phyloP scores from a whole-genome alignment of 495 filamentous ascomycete species.

The Penicillium cosmopolitanum region DNA sequence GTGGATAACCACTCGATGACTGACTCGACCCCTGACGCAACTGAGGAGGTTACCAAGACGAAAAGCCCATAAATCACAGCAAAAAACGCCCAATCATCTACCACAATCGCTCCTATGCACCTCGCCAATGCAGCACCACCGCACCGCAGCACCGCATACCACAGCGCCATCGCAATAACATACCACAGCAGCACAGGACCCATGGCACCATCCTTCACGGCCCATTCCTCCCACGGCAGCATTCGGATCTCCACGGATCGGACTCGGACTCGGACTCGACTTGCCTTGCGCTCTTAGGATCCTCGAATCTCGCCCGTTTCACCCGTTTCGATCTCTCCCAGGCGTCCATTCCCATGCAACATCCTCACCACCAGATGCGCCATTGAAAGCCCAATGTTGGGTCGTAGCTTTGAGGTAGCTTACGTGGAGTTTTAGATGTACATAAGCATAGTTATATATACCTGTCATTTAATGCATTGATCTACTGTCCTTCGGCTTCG shows the following conservation, averaged over 20 bases:
- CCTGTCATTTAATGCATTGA: background rate
- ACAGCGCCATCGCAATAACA: background rate
- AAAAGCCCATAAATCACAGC: slow-evolving; percentile 7
- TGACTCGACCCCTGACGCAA: slow-evolving; percentile 17
- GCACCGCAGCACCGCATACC: background rate
- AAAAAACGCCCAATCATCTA: background rate
- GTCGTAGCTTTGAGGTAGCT: slow-evolving; percentile 7
- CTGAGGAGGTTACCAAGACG: slow-evolving; percentile 17
- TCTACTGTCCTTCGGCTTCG: background rate
- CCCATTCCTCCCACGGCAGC: background rate
- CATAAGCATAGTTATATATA: slow-evolving; percentile 13
- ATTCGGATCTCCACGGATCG: background rate
- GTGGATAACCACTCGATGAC: slow-evolving; percentile 21
- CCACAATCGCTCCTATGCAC: slow-evolving; percentile 4
- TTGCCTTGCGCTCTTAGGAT: slow-evolving; percentile 5
- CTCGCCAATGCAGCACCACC: background rate
- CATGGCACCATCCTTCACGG: background rate
- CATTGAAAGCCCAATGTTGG: slow-evolving; percentile 7
- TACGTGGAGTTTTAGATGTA: slow-evolving; percentile 17
- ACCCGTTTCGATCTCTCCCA: slow-evolving; percentile 1
- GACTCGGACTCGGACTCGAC: background rate
- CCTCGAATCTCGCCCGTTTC: background rate
- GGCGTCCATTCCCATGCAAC: slow-evolving; percentile 5
- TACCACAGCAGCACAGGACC: background rate
- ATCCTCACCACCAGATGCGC: slow-evolving; percentile 1